Evolutionary conservation across 108 stramenopile species (phyloP).

Genomic region (Cyclotella cryptica): DNA sequence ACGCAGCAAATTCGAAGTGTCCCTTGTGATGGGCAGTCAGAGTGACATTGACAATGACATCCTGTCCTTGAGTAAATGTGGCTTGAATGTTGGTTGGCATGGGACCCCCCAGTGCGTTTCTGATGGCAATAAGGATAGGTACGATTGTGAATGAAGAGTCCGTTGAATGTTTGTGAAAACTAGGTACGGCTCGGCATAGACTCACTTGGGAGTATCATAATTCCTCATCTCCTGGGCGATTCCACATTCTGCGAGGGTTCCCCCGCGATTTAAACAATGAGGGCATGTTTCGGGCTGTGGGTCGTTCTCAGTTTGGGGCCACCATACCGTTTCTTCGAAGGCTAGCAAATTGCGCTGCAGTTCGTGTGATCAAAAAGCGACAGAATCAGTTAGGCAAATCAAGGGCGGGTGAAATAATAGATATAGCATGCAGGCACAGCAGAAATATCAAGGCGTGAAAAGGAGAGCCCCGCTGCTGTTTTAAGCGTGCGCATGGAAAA

Average conservation of each 20-base stretch:
- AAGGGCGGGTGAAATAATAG: not conserved
- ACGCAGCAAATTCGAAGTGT: constrained; percentile 64
- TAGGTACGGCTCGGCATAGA: not conserved
- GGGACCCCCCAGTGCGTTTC: constrained; percentile 48
- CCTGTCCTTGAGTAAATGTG: constrained; percentile 50
- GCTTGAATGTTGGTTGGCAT: constrained; percentile 61
- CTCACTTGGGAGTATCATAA: constrained; percentile 46
- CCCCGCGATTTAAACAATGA: constrained; percentile 51
- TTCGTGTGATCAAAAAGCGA: not conserved
- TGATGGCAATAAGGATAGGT: not conserved
- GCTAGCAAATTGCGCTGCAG: constrained; percentile 36
- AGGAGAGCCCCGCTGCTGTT: constrained; percentile 17
- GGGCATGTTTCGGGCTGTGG: constrained; percentile 52
- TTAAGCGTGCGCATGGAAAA: constrained; percentile 19
- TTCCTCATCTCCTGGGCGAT: constrained; percentile 37
- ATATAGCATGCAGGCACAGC: constrained; percentile 29
- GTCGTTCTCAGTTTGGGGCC: constrained; percentile 37
- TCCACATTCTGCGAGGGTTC: constrained; percentile 47
- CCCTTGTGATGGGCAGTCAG: constrained; percentile 73
- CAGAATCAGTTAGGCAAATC: not conserved
- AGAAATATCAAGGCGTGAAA: not conserved
- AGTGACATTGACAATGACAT: constrained; percentile 49
- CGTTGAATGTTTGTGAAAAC: no score
- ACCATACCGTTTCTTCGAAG: constrained; percentile 51
- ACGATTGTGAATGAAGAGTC: not conserved